Evolutionary conservation across 2,329 filamentous ascomycete genomes (phyloP).

Genomic region (Penicillium sp.): DNA sequence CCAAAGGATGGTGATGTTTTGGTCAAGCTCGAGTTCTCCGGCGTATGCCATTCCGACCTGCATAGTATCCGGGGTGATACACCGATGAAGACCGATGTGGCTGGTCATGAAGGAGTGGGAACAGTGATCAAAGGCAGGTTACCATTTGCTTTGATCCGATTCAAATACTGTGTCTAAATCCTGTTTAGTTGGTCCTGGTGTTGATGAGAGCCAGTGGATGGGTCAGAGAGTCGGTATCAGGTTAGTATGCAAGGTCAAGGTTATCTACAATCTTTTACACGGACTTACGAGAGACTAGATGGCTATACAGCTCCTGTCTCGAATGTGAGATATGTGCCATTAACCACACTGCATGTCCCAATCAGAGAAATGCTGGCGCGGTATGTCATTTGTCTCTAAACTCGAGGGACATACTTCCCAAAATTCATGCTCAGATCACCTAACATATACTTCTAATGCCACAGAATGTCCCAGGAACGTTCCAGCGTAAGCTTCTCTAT

Average conservation of each 20-base stretch:
- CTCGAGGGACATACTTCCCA: not conserved
- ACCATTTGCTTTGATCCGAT: not conserved
- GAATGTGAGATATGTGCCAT: constrained; percentile 37
- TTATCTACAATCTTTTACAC: not conserved
- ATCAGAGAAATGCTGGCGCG: constrained; percentile 37
- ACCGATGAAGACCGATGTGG: constrained; percentile 43
- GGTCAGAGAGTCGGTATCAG: constrained; percentile 31
- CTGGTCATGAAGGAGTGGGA: constrained; percentile 47
- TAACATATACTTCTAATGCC: not conserved
- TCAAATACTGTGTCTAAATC: not conserved
- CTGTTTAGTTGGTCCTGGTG: constrained; percentile 23
- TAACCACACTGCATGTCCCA: constrained; percentile 37
- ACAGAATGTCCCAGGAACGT: constrained; percentile 37
- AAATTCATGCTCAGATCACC: too few species aligned
- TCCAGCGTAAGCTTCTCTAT: constrained; percentile 27
- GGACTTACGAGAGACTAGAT: constrained; percentile 19
- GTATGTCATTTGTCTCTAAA: constrained; percentile 18
- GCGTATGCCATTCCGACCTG: constrained; percentile 47
- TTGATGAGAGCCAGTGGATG: constrained; percentile 28
- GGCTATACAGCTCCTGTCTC: constrained; percentile 37
- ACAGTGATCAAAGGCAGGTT: constrained; percentile 34
- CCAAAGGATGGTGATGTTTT: constrained; percentile 41
- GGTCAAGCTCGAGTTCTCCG: constrained; percentile 46
- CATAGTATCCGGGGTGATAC: constrained; percentile 43
- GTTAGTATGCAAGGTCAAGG: constrained; percentile 15